phyloP scores from a whole-genome alignment of 805 yeast species.

The Kregervanrija fluxuum region DNA sequence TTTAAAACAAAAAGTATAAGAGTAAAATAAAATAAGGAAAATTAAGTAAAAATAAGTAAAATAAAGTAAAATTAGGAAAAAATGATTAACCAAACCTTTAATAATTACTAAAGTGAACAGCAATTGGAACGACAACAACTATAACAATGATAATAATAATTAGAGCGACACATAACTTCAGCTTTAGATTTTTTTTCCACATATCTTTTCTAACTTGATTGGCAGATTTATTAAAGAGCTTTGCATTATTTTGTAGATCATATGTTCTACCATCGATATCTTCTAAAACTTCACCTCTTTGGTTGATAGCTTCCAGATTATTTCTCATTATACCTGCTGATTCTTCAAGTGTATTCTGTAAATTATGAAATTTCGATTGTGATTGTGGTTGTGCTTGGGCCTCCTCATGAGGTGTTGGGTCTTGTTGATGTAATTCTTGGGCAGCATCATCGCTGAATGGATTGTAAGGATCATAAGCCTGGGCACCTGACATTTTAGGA shows the following conservation, averaged over 20 bases:
- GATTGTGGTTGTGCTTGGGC: constrained; percentile 13
- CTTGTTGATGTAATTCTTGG: constrained; percentile 17
- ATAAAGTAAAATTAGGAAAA: not conserved
- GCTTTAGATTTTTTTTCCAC: constrained; percentile 99
- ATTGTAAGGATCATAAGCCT: constrained; percentile 29
- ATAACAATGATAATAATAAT: constrained; percentile 73
- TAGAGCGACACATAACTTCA: constrained; percentile 85
- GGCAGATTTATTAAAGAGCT: constrained; percentile 93
- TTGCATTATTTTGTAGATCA: constrained; percentile 85
- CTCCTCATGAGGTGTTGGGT: constrained; percentile 7
- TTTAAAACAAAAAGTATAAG: not conserved
- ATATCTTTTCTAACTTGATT: constrained; percentile 95
- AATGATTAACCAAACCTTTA: not conserved
- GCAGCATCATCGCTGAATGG: constrained; percentile 27
- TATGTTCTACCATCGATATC: constrained; percentile 91
- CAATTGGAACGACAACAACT: constrained; percentile 88
- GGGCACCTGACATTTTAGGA: constrained; percentile 24
- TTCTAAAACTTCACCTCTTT: constrained; percentile 89
- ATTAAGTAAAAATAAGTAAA: not conserved
- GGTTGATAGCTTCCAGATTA: constrained; percentile 91
- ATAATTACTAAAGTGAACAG: constrained; percentile 61
- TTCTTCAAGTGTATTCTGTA: constrained; percentile 39
- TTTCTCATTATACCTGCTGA: constrained; percentile 98
- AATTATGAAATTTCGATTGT: constrained; percentile 17
- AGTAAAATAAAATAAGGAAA: not conserved